Conservation (phyloP, 73 alveolate genomes). For the Paramecium tetraurelia region DNA sequence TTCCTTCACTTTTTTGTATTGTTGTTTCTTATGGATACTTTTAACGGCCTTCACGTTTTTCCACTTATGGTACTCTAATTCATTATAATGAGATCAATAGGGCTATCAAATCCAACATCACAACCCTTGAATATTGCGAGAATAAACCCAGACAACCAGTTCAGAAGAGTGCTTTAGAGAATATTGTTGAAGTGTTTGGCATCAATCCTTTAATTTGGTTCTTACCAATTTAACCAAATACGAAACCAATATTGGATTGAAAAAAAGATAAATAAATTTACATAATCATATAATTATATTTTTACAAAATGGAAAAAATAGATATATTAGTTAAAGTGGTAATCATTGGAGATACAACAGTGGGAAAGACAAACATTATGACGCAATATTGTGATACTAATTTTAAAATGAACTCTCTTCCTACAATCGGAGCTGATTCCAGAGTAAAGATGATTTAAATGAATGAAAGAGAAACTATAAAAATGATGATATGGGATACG, state of each 20-base stretch:
- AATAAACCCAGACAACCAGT: constrained; percentile 25
- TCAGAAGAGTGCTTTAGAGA: background rate
- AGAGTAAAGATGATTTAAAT: background rate
- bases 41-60: constrained; percentile 42
- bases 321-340: constrained; percentile 49
- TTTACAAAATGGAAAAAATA: background rate
- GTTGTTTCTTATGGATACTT: constrained; percentile 12
- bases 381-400: constrained; percentile 77
- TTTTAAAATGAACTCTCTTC: constrained; percentile 26
- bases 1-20: background rate
- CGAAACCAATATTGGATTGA: constrained; percentile 21
- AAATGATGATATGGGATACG: constrained; percentile 35
- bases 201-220: constrained; percentile 56
- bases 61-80: constrained; percentile 44
- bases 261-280: background rate
- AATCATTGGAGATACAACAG: constrained; percentile 80
- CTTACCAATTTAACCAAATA: constrained; percentile 45
- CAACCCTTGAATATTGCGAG: constrained; percentile 65
- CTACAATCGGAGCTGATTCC: constrained; percentile 6
- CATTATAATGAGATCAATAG: background rate
- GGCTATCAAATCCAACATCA: constrained; percentile 18
- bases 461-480: background rate
- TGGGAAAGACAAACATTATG: constrained; percentile 82
- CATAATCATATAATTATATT: background rate
- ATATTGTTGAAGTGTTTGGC: constrained; percentile 59